Percentiles rank a stretch among this genome's conserved stretches.
Evolutionary conservation across 1,284 basidiomycete genomes (phyloP).

Genomic region (Cutaneotrichosporon sp.): DNA sequence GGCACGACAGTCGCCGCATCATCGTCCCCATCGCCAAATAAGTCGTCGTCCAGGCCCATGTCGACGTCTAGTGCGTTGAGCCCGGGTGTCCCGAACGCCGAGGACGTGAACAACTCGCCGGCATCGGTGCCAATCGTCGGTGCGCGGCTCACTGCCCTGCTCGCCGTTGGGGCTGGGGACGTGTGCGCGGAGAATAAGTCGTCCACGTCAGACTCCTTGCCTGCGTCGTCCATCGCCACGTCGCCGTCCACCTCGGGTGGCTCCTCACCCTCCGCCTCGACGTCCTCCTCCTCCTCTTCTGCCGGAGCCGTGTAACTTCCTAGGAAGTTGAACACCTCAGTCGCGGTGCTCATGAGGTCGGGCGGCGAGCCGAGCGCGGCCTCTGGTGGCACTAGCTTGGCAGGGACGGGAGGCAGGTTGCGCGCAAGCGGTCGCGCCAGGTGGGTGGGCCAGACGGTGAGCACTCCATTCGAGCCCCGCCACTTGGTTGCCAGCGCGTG

Average conservation of each 20-base stretch:
- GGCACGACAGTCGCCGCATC: slow-evolving; percentile 2
- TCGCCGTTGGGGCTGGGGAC: slow-evolving; percentile 7
- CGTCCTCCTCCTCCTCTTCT: slow-evolving; percentile 23
- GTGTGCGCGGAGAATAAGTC: slow-evolving; percentile 45
- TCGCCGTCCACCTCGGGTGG: slow-evolving; percentile 16
- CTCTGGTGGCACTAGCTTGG: background rate
- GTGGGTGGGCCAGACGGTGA: slow-evolving; percentile 48
- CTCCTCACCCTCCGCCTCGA: slow-evolving; percentile 13
- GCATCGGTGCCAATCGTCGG: slow-evolving; percentile 1
- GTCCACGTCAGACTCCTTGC: slow-evolving; percentile 32
- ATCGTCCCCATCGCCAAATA: slow-evolving; percentile 24
- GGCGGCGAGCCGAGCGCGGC: slow-evolving; percentile 15
- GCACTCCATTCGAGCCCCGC: slow-evolving; percentile 32
- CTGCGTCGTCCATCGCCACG: slow-evolving; percentile 21
- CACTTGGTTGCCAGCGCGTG: slow-evolving; percentile 16
- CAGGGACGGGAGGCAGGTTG: background rate
- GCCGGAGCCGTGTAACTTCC: slow-evolving; percentile 33
- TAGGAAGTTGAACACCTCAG: slow-evolving; percentile 39
- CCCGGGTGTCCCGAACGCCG: slow-evolving; percentile 16
- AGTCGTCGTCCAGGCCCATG: slow-evolving; percentile 24
- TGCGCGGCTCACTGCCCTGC: slow-evolving; percentile 5
- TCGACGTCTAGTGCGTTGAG: slow-evolving; percentile 13
- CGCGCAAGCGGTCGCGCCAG: slow-evolving; percentile 24
- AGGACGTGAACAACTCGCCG: slow-evolving; percentile 12
- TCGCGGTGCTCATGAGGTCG: slow-evolving; percentile 36